A percentile compares a stretch with the other conserved stretches of the same genome.
Evolutionary conservation across 2,329 filamentous ascomycete genomes (phyloP).

Genomic region (Botrytis squamosa): DNA sequence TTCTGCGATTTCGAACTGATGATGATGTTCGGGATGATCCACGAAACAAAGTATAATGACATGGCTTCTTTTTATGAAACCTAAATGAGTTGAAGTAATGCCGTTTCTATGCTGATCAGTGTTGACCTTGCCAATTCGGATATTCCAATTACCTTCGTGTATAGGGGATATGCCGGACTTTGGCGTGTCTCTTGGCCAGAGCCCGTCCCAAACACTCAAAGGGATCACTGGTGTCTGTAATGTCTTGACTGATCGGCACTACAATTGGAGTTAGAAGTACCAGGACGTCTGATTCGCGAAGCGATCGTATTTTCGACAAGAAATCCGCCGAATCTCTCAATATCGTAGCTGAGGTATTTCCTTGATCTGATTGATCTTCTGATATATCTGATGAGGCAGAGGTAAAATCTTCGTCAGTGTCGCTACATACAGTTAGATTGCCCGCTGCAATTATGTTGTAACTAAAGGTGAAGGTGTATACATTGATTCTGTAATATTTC

Average conservation of each 20-base stretch:
- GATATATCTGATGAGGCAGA: slow-evolving; percentile 13
- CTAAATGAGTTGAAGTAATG: slow-evolving; percentile 50
- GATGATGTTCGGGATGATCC: slow-evolving; percentile 45
- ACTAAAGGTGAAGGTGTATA: neutral
- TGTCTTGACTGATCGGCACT: slow-evolving; percentile 45
- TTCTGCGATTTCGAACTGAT: slow-evolving; percentile 54
- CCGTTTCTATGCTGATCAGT: slow-evolving; percentile 30
- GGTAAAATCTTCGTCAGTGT: slow-evolving; percentile 11
- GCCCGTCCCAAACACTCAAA: slow-evolving; percentile 70
- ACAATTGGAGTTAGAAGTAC: slow-evolving; percentile 60
- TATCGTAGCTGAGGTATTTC: slow-evolving; percentile 24
- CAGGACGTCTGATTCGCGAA: slow-evolving; percentile 54
- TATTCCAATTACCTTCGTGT: slow-evolving; percentile 47
- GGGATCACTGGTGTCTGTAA: slow-evolving; percentile 56
- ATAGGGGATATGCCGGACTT: slow-evolving; percentile 71
- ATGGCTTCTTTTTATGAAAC: slow-evolving; percentile 38
- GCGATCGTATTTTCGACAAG: slow-evolving; percentile 48
- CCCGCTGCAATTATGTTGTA: neutral
- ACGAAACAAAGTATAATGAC: slow-evolving; percentile 49
- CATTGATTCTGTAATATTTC: slow-evolving; percentile 11
- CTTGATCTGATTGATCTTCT: neutral
- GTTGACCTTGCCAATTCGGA: neutral
- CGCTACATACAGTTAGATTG: slow-evolving; percentile 7
- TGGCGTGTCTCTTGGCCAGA: slow-evolving; percentile 57
- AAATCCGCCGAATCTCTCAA: slow-evolving; percentile 42